These are phyloP conservation scores for Suillus spraguei DNA, from an alignment of 768 basidiomycete species.

Conservation along the genomic window DNA sequence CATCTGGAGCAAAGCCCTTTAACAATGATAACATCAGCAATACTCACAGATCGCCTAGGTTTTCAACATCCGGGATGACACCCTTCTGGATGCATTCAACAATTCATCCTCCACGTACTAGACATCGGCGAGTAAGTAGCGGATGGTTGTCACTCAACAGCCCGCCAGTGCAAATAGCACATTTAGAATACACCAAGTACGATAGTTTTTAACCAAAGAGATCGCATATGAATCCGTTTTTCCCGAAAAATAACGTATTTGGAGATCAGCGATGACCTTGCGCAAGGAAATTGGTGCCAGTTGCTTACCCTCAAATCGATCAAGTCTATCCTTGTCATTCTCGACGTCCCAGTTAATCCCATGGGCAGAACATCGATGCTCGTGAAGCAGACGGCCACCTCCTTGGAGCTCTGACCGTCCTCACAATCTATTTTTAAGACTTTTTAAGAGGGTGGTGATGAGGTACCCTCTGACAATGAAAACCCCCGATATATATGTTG, in stretches of 20 bases:
- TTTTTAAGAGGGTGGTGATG: not conserved
- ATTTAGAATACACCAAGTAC: conserved; percentile 16
- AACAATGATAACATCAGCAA: conserved; percentile 12
- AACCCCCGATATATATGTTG: not conserved
- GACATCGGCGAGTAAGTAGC: conserved; percentile 5
- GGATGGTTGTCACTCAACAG: conserved; percentile 2
- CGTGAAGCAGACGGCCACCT: not conserved
- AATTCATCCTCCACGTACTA: conserved; percentile 15
- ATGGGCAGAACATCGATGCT: not conserved
- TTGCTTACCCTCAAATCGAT: not conserved
- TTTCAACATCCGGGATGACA: conserved; percentile 10
- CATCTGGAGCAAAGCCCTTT: conserved; percentile 13
- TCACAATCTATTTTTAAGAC: not conserved
- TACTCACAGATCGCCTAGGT: conserved; percentile 8
- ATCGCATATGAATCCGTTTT: conserved; percentile 22
- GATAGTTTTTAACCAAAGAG: conserved; percentile 22
- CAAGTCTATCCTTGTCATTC: not conserved
- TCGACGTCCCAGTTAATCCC: not conserved
- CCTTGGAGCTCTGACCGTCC: not conserved
- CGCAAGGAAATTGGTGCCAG: not conserved
- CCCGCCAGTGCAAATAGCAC: conserved; percentile 16
- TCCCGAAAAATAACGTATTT: conserved; percentile 12
- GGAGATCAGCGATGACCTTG: not conserved
- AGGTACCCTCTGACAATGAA: not conserved
- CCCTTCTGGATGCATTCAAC: conserved; percentile 15